These are phyloP conservation scores for Lablab purpureus DNA, from an alignment of 306 rosid species.

Conservation along the genomic window DNA sequence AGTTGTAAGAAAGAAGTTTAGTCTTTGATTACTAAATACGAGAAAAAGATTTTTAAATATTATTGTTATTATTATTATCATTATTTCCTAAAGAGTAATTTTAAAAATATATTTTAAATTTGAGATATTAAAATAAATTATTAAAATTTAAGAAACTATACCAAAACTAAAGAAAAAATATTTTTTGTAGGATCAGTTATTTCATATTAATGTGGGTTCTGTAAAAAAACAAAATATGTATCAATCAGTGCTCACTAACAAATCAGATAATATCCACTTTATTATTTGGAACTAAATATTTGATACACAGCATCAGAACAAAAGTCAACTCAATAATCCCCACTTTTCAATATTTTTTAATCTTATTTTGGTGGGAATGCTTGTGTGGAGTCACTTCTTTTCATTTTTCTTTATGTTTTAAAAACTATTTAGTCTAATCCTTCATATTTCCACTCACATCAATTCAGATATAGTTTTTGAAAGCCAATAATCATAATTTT, in stretches of 20 bases:
- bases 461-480: not conserved
- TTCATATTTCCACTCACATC: not conserved
- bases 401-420: not conserved
- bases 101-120: too few relatives aligned
- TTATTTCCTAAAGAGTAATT: too few relatives aligned
- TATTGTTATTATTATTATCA: too few relatives aligned
- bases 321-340: slow-evolving; percentile 10
- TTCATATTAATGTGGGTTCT: not conserved
- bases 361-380: not conserved
- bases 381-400: not conserved
- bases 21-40: too few relatives aligned
- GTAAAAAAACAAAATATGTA: not conserved
- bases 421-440: not conserved
- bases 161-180: too few relatives aligned
- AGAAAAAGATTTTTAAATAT: too few relatives aligned
- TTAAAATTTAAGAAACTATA: too few relatives aligned
- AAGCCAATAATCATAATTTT: too few relatives aligned
- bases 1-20: too few relatives aligned
- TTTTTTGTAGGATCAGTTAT: not conserved
- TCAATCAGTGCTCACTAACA: not conserved
- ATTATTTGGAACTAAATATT: not conserved
- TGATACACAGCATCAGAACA: not conserved
- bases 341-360: not conserved
- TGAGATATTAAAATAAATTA: too few relatives aligned
- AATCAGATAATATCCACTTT: not conserved